phyloP scores from a whole-genome alignment of 352 stramenopile genomes.

The Pythium oligandrum region DNA sequence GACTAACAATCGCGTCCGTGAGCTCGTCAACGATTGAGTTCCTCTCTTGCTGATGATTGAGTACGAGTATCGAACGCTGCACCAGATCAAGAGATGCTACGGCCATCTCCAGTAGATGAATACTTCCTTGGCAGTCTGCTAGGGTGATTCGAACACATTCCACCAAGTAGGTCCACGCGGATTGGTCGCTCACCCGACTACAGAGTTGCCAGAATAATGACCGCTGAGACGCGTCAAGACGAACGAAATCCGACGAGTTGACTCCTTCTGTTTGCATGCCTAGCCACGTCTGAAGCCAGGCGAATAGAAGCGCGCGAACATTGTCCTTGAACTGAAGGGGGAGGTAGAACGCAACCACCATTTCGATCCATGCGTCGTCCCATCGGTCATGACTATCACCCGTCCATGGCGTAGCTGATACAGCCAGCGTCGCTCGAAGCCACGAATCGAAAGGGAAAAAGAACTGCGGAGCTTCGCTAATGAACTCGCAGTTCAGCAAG shows the following conservation, averaged over 20 bases:
- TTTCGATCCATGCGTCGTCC: conserved; percentile 11
- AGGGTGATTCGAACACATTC: conserved; percentile 1
- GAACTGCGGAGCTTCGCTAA: neutral
- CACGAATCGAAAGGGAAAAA: conserved; percentile 19
- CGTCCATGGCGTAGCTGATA: neutral
- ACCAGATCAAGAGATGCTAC: too few species aligned
- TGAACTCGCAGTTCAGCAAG: neutral
- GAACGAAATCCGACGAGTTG: too few species aligned
- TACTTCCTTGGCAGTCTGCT: too few species aligned
- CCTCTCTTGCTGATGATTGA: too few species aligned
- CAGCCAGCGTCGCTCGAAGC: conserved; percentile 3
- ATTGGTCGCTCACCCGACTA: too few species aligned
- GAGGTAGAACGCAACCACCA: conserved; percentile 42
- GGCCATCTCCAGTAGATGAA: too few species aligned
- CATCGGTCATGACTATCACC: neutral
- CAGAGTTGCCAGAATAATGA: too few species aligned
- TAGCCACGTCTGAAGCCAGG: conserved; percentile 53
- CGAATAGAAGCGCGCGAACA: conserved; percentile 16
- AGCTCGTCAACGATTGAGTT: too few species aligned
- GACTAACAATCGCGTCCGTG: too few species aligned
- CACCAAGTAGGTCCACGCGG: neutral
- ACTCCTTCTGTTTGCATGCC: neutral
- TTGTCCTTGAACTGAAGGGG: conserved; percentile 42
- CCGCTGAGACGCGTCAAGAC: too few species aligned
- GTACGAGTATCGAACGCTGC: too few species aligned